Percentiles rank a stretch among this genome's conserved stretches.
phyloP scores from a whole-genome alignment of 2,329 filamentous ascomycete genomes.

The Colletotrichum sp. region DNA sequence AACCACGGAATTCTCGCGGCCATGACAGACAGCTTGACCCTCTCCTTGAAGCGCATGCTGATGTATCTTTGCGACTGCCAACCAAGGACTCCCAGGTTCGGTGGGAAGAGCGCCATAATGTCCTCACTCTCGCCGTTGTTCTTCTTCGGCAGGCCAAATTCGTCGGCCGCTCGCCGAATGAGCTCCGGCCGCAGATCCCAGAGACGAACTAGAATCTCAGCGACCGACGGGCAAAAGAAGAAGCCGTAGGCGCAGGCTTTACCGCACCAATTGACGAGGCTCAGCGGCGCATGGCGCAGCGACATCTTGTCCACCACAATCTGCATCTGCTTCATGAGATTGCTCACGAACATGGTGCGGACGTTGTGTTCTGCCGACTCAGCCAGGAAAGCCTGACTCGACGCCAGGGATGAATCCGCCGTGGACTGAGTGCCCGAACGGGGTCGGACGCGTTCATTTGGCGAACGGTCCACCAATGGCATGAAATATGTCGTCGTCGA shows the following conservation, averaged over 20 bases:
- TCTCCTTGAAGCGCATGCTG: conserved; percentile 65
- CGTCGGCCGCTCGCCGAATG: conserved; percentile 73
- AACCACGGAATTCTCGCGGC: conserved; percentile 81
- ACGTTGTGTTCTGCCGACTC: conserved; percentile 87
- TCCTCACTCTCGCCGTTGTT: conserved; percentile 63
- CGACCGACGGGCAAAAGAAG: conserved; percentile 87
- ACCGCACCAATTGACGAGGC: conserved; percentile 82
- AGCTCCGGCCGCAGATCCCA: conserved; percentile 75
- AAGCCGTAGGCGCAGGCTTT: conserved; percentile 93
- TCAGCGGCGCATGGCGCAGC: conserved; percentile 67
- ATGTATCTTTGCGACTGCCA: conserved; percentile 58
- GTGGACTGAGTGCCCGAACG: conserved; percentile 52
- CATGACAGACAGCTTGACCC: conserved; percentile 67
- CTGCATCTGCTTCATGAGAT: conserved; percentile 80
- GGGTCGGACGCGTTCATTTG: conserved; percentile 47
- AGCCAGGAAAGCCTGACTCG: conserved; percentile 61
- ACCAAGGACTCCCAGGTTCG: conserved; percentile 60
- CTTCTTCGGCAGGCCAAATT: conserved; percentile 67
- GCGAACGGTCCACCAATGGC: conserved; percentile 61
- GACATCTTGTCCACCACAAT: conserved; percentile 92
- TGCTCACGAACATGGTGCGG: conserved; percentile 83
- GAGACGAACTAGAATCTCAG: conserved; percentile 80
- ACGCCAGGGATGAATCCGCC: conserved; percentile 68
- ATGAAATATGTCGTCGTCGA: conserved; percentile 71
- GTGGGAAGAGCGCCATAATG: conserved; percentile 73